phyloP scores from a whole-genome alignment of 2,329 filamentous ascomycete genomes.

The Neoascochyta sp. region DNA sequence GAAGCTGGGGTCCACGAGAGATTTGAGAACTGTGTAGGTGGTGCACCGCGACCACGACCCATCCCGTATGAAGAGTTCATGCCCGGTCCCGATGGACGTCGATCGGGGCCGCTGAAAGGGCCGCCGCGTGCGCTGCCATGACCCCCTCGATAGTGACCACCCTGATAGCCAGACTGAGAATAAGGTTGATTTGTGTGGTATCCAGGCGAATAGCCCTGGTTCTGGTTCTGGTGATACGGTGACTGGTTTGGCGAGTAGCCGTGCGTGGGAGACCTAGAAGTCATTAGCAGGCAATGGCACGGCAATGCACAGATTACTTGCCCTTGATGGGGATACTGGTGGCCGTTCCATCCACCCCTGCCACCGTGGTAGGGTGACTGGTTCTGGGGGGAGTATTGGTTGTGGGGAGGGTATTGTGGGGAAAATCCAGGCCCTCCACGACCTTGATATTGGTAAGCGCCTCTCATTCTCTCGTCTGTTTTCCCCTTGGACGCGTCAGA shows the following conservation, averaged over 20 bases:
- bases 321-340: conserved; percentile 46
- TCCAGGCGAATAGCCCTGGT: conserved; percentile 18
- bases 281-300: conserved; percentile 20
- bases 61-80: conserved; percentile 38
- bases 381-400: conserved; percentile 59
- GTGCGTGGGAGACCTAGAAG: conserved; percentile 42
- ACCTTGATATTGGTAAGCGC: conserved; percentile 34
- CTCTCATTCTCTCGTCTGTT: conserved; percentile 35
- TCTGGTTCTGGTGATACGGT: conserved; percentile 48
- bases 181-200: conserved; percentile 55
- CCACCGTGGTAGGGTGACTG: conserved; percentile 58
- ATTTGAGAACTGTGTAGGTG: conserved; percentile 57
- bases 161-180: conserved; percentile 53
- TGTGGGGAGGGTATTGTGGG: conserved; percentile 56
- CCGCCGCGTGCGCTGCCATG: conserved; percentile 56
- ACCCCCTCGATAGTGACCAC: conserved; percentile 50
- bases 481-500: conserved; percentile 30
- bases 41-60: conserved; percentile 53
- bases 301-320: conserved; percentile 37
- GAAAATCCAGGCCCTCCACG: conserved; percentile 51
- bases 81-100: conserved; percentile 47
- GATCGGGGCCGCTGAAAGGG: conserved; percentile 37
- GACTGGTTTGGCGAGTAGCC: conserved; percentile 58
- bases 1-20: conserved; percentile 66
- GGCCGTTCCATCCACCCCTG: conserved; percentile 53